Percentiles rank a stretch among this genome's conserved stretches.
These are phyloP conservation scores for Albugo candida DNA, from an alignment of 352 stramenopile species.

Conservation along the genomic window DNA sequence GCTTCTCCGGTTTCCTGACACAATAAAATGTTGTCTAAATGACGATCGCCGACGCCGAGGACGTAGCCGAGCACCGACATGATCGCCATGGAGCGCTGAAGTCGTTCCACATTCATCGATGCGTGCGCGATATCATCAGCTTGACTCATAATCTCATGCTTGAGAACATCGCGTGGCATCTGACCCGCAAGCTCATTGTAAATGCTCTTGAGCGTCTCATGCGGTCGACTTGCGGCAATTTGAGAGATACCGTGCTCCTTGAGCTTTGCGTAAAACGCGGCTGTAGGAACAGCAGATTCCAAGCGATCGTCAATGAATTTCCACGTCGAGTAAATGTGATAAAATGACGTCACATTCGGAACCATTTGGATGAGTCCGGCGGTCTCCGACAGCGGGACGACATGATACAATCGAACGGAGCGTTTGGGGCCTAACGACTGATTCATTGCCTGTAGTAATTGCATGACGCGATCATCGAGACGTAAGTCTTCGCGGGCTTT, in stretches of 20 bases:
- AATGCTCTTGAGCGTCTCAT: slow-evolving; percentile 33
- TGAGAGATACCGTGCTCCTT: slow-evolving; percentile 59
- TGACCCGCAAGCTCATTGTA: slow-evolving; percentile 45
- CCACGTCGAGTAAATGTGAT: slow-evolving; percentile 52
- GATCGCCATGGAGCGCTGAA: slow-evolving; percentile 60
- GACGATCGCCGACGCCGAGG: slow-evolving; percentile 78
- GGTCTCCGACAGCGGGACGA: slow-evolving; percentile 59
- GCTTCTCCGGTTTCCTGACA: slow-evolving; percentile 58
- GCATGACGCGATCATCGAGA: slow-evolving; percentile 82
- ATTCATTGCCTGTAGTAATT: slow-evolving; percentile 64
- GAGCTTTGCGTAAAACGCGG: slow-evolving; percentile 66
- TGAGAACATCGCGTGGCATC: slow-evolving; percentile 37
- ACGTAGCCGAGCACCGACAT: slow-evolving; percentile 80
- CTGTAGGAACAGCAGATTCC: slow-evolving; percentile 18
- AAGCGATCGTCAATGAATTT: slow-evolving; percentile 10
- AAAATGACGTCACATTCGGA: slow-evolving; percentile 54
- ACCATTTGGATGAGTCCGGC: slow-evolving; percentile 79
- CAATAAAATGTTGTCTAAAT: slow-evolving; percentile 84
- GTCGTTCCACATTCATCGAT: slow-evolving; percentile 29
- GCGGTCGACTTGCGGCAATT: slow-evolving; percentile 38
- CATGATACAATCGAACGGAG: slow-evolving; percentile 39
- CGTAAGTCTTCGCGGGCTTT: slow-evolving; percentile 78
- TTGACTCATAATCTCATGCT: slow-evolving; percentile 33
- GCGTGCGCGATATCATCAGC: slow-evolving; percentile 39
- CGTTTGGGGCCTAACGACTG: slow-evolving; percentile 35